phyloP scores from a whole-genome alignment of 2,329 filamentous ascomycete genomes.

The Fusarium circinatum region DNA sequence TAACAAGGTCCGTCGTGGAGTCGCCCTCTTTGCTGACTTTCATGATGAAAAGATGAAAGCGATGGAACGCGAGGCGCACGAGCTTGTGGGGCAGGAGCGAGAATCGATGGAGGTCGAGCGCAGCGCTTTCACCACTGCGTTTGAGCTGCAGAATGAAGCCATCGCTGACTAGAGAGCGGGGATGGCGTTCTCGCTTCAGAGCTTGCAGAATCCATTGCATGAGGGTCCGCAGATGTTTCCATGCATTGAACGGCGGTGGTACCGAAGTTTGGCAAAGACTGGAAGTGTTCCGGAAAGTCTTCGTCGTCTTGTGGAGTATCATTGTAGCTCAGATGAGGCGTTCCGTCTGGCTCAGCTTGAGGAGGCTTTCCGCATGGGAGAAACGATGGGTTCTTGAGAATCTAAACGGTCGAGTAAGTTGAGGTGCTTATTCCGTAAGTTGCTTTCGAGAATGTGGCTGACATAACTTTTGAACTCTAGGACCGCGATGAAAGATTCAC shows the following conservation, averaged over 20 bases:
- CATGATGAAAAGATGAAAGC: neutral
- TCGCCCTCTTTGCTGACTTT: neutral
- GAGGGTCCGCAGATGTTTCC: conserved; percentile 1
- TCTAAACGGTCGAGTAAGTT: rapidly evolving
- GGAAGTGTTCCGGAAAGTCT: neutral
- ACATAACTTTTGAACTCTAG: neutral
- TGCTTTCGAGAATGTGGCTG: neutral
- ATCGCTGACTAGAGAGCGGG: neutral
- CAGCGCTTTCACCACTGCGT: neutral
- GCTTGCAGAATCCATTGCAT: neutral
- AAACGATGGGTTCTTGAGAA: neutral
- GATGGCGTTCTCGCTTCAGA: neutral
- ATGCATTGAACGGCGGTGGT: neutral
- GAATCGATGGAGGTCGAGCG: neutral
- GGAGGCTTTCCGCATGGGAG: neutral
- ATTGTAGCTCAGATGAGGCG: neutral
- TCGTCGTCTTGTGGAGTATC: neutral
- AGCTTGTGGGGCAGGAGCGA: rapidly evolving
- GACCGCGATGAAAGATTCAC: rapidly evolving
- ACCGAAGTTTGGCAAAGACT: neutral
- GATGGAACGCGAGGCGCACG: neutral
- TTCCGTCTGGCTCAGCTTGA: neutral
- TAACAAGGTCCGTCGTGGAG: neutral
- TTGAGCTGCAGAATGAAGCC: neutral
- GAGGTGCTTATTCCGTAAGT: rapidly evolving